Percentiles rank a stretch among this genome's conserved stretches.
Conservation (phyloP, 805 yeast species). For the Pichia pseudocactophila region DNA sequence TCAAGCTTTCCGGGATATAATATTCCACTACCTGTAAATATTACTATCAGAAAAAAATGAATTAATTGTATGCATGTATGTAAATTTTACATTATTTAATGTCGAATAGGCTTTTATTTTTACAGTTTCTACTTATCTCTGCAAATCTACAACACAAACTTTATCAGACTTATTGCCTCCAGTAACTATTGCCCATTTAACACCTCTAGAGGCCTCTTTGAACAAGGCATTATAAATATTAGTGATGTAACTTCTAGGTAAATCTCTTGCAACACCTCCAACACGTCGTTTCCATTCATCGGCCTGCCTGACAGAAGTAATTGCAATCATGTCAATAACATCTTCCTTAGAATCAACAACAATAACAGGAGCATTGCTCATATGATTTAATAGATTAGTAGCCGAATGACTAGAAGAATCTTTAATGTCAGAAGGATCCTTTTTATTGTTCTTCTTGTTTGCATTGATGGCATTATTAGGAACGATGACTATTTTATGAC, state of each 20-base stretch:
- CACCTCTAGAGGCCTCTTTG: conserved; percentile 65
- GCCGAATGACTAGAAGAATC: conserved; percentile 62
- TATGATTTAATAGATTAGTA: conserved; percentile 39
- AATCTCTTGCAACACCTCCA: conserved; percentile 69
- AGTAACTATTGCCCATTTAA: conserved; percentile 66
- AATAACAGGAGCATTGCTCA: conserved; percentile 64
- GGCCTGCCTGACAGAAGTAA: conserved; percentile 63
- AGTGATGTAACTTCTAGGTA: conserved; percentile 72
- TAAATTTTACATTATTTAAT: no score
- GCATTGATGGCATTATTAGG: conserved; percentile 78
- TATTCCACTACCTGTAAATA: no score
- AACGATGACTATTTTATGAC: conserved; percentile 55
- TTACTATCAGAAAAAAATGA: no score
- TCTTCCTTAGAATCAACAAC: conserved; percentile 79
- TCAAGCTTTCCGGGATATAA: no score
- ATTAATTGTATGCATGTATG: no score
- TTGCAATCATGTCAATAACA: conserved; percentile 71
- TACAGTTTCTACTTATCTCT: conserved; percentile 30
- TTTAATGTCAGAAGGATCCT: conserved; percentile 69
- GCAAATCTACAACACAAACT: conserved; percentile 57
- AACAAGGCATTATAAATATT: conserved; percentile 63
- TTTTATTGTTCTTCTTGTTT: conserved; percentile 62
- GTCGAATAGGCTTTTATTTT: no score
- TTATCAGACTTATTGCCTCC: conserved; percentile 77
- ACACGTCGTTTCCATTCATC: conserved; percentile 83